These are phyloP conservation scores for Takashimella tepidaria DNA, from an alignment of 1,284 basidiomycete genomes.

Conservation along the genomic window DNA sequence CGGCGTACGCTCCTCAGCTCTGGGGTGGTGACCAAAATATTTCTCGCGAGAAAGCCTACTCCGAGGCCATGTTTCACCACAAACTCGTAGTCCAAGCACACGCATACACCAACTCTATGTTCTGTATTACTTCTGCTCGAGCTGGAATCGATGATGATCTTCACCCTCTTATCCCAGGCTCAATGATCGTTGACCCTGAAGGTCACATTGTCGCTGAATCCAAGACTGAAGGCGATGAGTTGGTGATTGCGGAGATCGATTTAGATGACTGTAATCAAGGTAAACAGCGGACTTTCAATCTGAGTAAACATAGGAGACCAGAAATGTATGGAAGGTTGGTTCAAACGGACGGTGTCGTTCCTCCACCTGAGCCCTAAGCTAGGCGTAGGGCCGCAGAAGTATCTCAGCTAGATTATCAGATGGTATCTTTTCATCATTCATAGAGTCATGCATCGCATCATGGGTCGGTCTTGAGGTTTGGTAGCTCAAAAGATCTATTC, in stretches of 20 bases:
- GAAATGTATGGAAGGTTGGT: slow-evolving; percentile 23
- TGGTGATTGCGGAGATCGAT: slow-evolving; percentile 34
- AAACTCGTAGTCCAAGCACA: slow-evolving; percentile 35
- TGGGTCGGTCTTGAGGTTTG: too few species aligned
- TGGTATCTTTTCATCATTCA: neutral
- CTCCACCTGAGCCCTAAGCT: slow-evolving; percentile 17
- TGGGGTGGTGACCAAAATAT: slow-evolving; percentile 36
- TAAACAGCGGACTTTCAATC: slow-evolving; percentile 30
- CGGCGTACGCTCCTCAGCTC: slow-evolving; percentile 34
- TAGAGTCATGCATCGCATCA: neutral
- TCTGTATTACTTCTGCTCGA: slow-evolving; percentile 33
- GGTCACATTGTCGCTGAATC: slow-evolving; percentile 38
- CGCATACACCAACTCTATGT: slow-evolving; percentile 38
- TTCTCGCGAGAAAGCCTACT: slow-evolving; percentile 26
- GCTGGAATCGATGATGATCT: slow-evolving; percentile 31
- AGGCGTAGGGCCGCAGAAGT: too few species aligned
- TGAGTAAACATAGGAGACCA: slow-evolving; percentile 22
- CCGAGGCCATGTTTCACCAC: slow-evolving; percentile 41
- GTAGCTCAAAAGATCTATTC: too few species aligned
- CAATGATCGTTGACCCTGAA: slow-evolving; percentile 37
- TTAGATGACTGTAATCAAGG: slow-evolving; percentile 35
- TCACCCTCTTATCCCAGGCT: slow-evolving; percentile 32
- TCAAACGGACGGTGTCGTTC: slow-evolving; percentile 15
- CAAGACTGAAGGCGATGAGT: slow-evolving; percentile 36
- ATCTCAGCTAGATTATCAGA: neutral